Evolutionary conservation across 257 asterid species (phyloP).

Genomic region (Cordia subcordata): DNA sequence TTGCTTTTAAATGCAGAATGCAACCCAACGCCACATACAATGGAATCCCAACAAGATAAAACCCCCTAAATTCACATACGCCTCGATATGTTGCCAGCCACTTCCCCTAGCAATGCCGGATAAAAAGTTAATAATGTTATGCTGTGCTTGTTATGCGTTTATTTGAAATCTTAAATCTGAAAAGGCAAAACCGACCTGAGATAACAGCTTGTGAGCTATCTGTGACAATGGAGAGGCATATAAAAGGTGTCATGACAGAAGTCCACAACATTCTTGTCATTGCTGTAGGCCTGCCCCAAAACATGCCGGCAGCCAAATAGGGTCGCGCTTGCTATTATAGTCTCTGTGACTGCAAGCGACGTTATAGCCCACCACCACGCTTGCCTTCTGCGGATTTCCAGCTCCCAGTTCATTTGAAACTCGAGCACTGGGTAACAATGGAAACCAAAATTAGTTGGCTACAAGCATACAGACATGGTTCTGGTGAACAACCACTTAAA

Average conservation of each 20-base stretch:
- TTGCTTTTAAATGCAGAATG: constrained; percentile 26
- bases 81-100: constrained; percentile 62
- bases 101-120: constrained; percentile 62
- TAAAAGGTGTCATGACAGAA: constrained; percentile 41
- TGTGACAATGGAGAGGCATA: constrained; percentile 37
- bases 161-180: constrained; percentile 37
- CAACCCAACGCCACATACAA: constrained; percentile 33
- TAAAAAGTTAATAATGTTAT: too few species aligned
- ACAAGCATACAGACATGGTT: not conserved
- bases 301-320: constrained; percentile 28
- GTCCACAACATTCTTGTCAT: constrained; percentile 39
- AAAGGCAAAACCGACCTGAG: constrained; percentile 28
- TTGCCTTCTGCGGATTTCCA: constrained; percentile 42
- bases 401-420: constrained; percentile 69
- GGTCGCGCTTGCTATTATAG: constrained; percentile 11
- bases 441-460: not conserved
- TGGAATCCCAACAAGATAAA: constrained; percentile 45
- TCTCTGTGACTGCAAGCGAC: constrained; percentile 32
- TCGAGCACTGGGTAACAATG: constrained; percentile 36
- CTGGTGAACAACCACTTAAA: not conserved
- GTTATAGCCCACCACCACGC: constrained; percentile 32
- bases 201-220: constrained; percentile 51
- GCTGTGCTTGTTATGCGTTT: too few species aligned
- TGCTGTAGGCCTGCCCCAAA: constrained; percentile 40
- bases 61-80: constrained; percentile 44